A percentile compares a stretch with the other conserved stretches of the same genome.
phyloP scores from a whole-genome alignment of 495 filamentous ascomycete genomes.

The Xylaria sp. region DNA sequence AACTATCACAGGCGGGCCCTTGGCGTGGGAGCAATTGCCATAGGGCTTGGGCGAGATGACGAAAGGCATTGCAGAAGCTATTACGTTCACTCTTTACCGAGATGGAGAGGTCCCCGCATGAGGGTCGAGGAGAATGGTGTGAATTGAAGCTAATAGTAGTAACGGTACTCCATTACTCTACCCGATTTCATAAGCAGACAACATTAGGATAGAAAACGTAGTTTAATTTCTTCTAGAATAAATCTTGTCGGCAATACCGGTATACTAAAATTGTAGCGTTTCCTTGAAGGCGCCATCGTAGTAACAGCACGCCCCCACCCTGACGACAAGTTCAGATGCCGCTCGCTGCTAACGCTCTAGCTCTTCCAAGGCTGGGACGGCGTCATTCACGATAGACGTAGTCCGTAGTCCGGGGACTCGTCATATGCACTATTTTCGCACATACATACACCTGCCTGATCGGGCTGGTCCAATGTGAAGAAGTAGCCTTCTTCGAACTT shows the following conservation, averaged over 20 bases:
- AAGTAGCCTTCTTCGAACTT: constrained; percentile 2
- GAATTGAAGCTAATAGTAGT: not conserved
- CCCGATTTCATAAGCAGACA: not conserved
- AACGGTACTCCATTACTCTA: not conserved
- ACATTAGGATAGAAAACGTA: not conserved
- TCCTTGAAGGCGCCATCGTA: not conserved
- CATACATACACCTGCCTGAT: not conserved
- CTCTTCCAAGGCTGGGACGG: not conserved
- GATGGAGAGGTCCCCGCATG: not conserved
- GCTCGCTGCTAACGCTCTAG: not conserved
- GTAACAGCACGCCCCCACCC: not conserved
- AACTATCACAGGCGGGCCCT: not conserved
- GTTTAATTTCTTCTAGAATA: not conserved
- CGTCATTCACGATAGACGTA: not conserved
- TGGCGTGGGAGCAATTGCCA: not conserved
- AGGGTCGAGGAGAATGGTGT: not conserved
- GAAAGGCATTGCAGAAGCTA: not conserved
- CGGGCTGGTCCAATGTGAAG: not conserved
- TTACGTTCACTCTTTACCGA: not conserved
- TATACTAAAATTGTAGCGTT: not conserved
- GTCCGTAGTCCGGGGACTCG: not conserved
- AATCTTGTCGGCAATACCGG: not conserved
- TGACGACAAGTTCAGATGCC: not conserved
- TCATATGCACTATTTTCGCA: not conserved
- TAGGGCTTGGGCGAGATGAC: not conserved